Percentiles rank a stretch among this genome's conserved stretches.
phyloP scores from a whole-genome alignment of 371 early-diverging fungal genomes.

The Mucor plumbeus region DNA sequence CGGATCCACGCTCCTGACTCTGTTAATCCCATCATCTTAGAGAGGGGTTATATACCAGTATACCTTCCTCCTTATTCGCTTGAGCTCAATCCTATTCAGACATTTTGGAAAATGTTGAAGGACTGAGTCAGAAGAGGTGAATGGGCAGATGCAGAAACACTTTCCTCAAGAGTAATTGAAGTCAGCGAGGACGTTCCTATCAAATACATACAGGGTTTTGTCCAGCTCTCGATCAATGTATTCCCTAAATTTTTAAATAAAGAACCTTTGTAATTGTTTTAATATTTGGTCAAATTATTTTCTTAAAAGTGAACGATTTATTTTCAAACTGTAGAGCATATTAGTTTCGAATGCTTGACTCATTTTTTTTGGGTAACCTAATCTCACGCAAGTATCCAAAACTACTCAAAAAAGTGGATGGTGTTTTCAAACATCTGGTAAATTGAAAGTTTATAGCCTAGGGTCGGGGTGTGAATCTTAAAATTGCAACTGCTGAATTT shows the following conservation, averaged over 20 bases:
- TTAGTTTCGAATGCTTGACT: no score
- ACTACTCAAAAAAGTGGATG: not conserved
- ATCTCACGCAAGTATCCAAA: no score
- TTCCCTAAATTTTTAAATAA: no score
- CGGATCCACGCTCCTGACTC: not conserved
- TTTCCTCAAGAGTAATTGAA: conserved; percentile 18
- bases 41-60: conserved; percentile 12
- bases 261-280: conserved; percentile 1
- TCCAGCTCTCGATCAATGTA: conserved; percentile 12
- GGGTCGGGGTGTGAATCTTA: no score
- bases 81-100: conserved; percentile 24
- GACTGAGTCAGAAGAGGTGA: conserved; percentile 11
- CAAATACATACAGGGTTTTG: conserved; percentile 10
- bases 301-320: conserved; percentile 7
- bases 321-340: not conserved
- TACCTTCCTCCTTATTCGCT: conserved; percentile 21
- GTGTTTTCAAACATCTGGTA: not conserved
- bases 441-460: not conserved
- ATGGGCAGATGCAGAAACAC: conserved; percentile 15
- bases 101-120: no score
- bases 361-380: no score
- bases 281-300: conserved; percentile 5
- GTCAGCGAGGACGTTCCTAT: conserved; percentile 15
- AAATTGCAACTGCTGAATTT: no score
- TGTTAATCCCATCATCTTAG: conserved; percentile 16